Conservation (phyloP, 768 basidiomycete species). For the Mycena floridula region DNA sequence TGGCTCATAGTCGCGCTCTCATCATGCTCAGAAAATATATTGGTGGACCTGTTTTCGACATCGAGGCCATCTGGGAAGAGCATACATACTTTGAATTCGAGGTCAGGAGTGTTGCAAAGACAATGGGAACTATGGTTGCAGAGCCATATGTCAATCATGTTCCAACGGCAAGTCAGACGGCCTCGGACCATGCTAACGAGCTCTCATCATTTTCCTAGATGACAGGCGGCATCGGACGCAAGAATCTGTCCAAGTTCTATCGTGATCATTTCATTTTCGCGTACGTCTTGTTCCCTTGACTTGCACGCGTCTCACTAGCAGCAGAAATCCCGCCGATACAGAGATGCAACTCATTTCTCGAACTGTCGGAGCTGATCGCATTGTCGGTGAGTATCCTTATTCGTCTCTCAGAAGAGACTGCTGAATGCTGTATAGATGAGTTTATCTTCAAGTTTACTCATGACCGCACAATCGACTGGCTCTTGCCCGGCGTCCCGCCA, state of each 20-base stretch:
- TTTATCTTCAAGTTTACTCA: constrained; percentile 44
- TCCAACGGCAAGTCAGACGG: constrained; percentile 42
- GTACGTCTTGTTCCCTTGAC: constrained; percentile 19
- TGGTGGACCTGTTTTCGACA: constrained; percentile 47
- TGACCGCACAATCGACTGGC: constrained; percentile 37
- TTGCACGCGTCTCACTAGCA: neutral
- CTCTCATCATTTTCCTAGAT: constrained; percentile 24
- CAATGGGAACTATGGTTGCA: constrained; percentile 54
- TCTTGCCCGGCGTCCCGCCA: constrained; percentile 48
- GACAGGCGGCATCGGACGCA: constrained; percentile 50
- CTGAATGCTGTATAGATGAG: constrained; percentile 30
- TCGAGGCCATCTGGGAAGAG: constrained; percentile 58
- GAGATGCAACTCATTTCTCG: constrained; percentile 39
- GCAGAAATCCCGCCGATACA: constrained; percentile 43
- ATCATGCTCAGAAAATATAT: constrained; percentile 38
- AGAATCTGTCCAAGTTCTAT: constrained; percentile 45
- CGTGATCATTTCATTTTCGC: constrained; percentile 50
- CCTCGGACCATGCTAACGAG: too few relatives aligned
- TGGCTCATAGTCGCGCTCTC: constrained; percentile 40
- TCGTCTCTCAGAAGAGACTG: neutral
- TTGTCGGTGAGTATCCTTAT: constrained; percentile 33
- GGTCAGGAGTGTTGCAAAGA: constrained; percentile 41
- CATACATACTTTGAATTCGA: constrained; percentile 52
- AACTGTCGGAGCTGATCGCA: constrained; percentile 43
- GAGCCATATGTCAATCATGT: constrained; percentile 59